phyloP scores from a whole-genome alignment of 2,329 filamentous ascomycete species.

The Hymenoscyphus infarciens region DNA sequence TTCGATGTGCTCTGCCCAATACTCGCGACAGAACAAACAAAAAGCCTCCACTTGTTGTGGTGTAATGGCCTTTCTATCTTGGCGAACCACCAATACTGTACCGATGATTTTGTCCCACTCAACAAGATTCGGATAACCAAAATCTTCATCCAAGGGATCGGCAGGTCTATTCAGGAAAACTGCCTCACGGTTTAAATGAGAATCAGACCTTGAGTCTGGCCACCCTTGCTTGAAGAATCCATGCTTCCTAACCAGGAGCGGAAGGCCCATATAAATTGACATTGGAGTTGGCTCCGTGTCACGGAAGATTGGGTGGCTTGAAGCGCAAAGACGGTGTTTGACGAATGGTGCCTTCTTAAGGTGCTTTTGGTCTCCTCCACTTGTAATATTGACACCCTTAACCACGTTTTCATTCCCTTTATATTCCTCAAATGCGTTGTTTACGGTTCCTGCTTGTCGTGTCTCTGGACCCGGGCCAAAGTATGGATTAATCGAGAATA shows the following conservation, averaged over 20 bases:
- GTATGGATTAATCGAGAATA: not conserved
- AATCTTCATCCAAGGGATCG: not conserved
- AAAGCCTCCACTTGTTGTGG: constrained; percentile 12
- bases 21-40: not conserved
- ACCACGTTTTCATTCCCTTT: not conserved
- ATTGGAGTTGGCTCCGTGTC: constrained; percentile 2
- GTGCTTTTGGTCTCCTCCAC: not conserved
- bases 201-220: not conserved
- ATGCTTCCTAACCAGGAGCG: constrained; percentile 7
- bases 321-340: not conserved
- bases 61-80: constrained; percentile 12
- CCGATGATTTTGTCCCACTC: constrained; percentile 7
- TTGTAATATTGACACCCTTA: not conserved
- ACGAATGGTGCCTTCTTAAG: constrained; percentile 1
- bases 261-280: constrained; percentile 7
- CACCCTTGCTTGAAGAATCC: constrained; percentile 1
- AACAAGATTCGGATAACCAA: not conserved
- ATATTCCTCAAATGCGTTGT: not conserved
- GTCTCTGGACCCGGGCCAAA: not conserved
- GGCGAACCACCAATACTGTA: constrained; percentile 10
- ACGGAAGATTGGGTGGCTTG: constrained; percentile 2
- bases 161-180: not conserved
- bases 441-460: not conserved
- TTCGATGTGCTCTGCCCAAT: not conserved
- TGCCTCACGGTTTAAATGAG: not conserved